phyloP scores from a whole-genome alignment of 495 filamentous ascomycete species.

The Talaromyces wortmannii region DNA sequence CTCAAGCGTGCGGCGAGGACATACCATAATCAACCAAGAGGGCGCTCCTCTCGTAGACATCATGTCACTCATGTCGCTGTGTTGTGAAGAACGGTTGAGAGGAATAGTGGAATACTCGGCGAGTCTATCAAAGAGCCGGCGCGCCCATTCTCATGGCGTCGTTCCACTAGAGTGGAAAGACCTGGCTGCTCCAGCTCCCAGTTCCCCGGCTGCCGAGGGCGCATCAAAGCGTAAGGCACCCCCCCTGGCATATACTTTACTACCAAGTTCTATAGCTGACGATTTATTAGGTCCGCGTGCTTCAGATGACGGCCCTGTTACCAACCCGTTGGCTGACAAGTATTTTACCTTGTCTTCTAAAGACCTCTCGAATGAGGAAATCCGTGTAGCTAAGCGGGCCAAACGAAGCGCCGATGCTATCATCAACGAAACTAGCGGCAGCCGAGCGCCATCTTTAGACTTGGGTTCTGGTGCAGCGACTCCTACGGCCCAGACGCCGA shows the following conservation, averaged over 20 bases:
- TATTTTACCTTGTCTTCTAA: slow-evolving; percentile 17
- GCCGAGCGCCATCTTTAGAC: slow-evolving; percentile 26
- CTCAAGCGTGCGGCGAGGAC: slow-evolving; percentile 48
- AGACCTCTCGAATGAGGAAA: slow-evolving; percentile 40
- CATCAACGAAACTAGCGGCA: slow-evolving; percentile 26
- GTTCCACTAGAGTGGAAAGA: slow-evolving; percentile 66
- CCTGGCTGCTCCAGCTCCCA: slow-evolving; percentile 37
- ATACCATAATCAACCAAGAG: slow-evolving; percentile 56
- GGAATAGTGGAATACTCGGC: slow-evolving; percentile 65
- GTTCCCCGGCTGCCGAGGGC: neutral
- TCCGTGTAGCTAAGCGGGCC: slow-evolving; percentile 42
- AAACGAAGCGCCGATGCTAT: slow-evolving; percentile 36
- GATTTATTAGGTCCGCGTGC: neutral
- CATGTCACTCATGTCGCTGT: slow-evolving; percentile 66
- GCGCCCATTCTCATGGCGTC: slow-evolving; percentile 63
- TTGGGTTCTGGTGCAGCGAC: slow-evolving; percentile 36
- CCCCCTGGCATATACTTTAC: neutral
- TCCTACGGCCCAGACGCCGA: slow-evolving; percentile 14
- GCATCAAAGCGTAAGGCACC: neutral
- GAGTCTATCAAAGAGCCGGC: slow-evolving; percentile 55
- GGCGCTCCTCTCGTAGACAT: slow-evolving; percentile 67
- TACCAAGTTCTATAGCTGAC: neutral
- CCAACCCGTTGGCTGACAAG: neutral
- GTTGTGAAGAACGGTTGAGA: slow-evolving; percentile 63
- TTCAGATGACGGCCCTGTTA: neutral